These are phyloP conservation scores for Flaveria trinervia DNA, from an alignment of 129 eudicot species.

Conservation along the genomic window DNA sequence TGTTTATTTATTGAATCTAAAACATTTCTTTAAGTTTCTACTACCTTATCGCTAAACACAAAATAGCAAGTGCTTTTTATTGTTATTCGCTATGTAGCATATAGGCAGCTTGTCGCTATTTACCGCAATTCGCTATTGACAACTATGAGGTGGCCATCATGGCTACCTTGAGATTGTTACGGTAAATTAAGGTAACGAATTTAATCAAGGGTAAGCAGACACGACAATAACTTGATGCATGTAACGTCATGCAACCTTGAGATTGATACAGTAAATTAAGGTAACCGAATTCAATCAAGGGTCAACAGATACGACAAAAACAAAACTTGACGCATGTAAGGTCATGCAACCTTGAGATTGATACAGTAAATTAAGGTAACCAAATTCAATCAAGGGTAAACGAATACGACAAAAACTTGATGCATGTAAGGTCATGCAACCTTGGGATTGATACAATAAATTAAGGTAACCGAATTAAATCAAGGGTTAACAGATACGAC, in stretches of 20 bases:
- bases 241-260: background rate
- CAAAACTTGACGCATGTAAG: background rate
- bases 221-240: background rate
- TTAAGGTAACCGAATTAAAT: too few relatives aligned
- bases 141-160: background rate
- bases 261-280: background rate
- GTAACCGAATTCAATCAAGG: conserved; percentile 1
- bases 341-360: conserved; percentile 2
- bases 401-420: background rate
- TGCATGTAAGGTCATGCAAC: background rate
- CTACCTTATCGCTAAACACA: too few relatives aligned
- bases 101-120: too few relatives aligned
- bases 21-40: too few relatives aligned
- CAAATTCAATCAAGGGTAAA: background rate
- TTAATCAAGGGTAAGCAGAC: background rate
- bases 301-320: background rate
- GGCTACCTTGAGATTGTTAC: background rate
- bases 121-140: too few relatives aligned
- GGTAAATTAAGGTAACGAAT: background rate
- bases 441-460: too few relatives aligned
- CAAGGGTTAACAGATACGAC: too few relatives aligned
- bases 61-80: too few relatives aligned
- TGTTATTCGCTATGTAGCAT: too few relatives aligned
- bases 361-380: conserved; percentile 3
- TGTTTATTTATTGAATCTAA: too few relatives aligned